Evolutionary conservation across 192 early-diverging fungal species (phyloP), one percentile per base, ranked within the genome.

Genomic region (Coemansia biformis): DNA sequence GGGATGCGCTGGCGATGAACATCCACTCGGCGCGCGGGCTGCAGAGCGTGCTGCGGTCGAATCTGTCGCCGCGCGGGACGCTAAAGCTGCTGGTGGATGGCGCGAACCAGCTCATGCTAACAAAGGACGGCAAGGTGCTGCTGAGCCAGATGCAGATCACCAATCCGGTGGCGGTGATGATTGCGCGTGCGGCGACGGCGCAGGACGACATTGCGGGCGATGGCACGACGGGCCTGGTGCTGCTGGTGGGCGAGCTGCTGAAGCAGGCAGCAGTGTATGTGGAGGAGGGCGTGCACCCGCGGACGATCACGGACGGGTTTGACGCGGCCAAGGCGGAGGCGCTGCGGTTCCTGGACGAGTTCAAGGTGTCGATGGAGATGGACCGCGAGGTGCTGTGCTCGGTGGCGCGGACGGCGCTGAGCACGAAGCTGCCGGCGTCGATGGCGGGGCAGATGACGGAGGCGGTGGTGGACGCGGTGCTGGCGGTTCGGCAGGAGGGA

Each of bases 121-220:
- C 96, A 31, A 99, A 99, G 79, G 96, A 99, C 66, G 96, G 96
- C 46, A 99, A 99, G 63, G 96, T 99, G 33, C 86, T 99, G 21
- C 78, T 99, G 52, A 92, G 77, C 54, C 94, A 99, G 77, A 99
- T 99, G 96, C 96, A 99, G 93, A 99, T 99, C 74, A 93, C 96
- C 86, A 93, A 99, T 73, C 96, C 96, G 7, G 96, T 93, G 4
- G 96, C 96, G 18, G 87, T 89, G 48, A 99, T 99, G 96, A 96
- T 99, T 68, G 96, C 96, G 18, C 82, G 93, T 14, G 90, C 96
- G n/a, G 93, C 96, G 1, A 96, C 92, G 17, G 94, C 94, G 21
- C 96, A 99, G 75, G 96, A 99, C 77, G 96, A 99, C 57, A 86
- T 98, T 32, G 96, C 94, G 22, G 96, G 96, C 35, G 96, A 99